Percentiles rank a stretch among this genome's conserved stretches.
phyloP scores from a whole-genome alignment of 768 basidiomycete species.

The Boletus tylopilopsis region DNA sequence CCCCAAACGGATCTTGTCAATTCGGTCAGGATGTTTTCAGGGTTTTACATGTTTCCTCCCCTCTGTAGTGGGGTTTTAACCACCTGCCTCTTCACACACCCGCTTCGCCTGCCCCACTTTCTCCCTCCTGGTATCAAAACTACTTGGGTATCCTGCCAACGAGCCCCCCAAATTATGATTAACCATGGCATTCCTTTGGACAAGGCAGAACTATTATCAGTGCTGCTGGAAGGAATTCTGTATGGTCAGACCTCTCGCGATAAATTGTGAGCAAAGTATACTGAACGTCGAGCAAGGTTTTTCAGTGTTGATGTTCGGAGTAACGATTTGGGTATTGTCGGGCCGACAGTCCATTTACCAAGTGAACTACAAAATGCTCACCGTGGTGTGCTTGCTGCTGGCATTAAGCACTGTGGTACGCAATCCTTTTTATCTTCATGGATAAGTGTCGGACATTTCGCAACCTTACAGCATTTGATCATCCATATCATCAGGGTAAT shows the following conservation, averaged over 20 bases:
- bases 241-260: slow-evolving; percentile 5
- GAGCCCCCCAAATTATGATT: neutral
- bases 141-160: neutral
- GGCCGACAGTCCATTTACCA: slow-evolving; percentile 1
- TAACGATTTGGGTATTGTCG: slow-evolving; percentile 24
- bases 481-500: slow-evolving; percentile 20
- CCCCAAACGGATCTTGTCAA: no score
- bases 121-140: neutral
- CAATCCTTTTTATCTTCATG: neutral
- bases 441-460: no score
- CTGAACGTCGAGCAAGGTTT: slow-evolving; percentile 20
- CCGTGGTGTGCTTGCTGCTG: slow-evolving; percentile 20
- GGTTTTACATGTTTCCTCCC: no score
- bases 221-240: slow-evolving; percentile 10
- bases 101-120: no score
- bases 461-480: slow-evolving; percentile 20
- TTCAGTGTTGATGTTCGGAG: slow-evolving; percentile 33
- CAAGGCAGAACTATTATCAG: slow-evolving; percentile 2
- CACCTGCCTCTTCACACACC: neutral
- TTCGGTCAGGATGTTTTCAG: no score
- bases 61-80: no score
- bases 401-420: slow-evolving; percentile 25
- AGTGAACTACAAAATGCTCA: slow-evolving; percentile 19
- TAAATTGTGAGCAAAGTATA: neutral
- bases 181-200: neutral